Conservation (phyloP, 345 rosid genomes). For the Cardamine occulta region DNA sequence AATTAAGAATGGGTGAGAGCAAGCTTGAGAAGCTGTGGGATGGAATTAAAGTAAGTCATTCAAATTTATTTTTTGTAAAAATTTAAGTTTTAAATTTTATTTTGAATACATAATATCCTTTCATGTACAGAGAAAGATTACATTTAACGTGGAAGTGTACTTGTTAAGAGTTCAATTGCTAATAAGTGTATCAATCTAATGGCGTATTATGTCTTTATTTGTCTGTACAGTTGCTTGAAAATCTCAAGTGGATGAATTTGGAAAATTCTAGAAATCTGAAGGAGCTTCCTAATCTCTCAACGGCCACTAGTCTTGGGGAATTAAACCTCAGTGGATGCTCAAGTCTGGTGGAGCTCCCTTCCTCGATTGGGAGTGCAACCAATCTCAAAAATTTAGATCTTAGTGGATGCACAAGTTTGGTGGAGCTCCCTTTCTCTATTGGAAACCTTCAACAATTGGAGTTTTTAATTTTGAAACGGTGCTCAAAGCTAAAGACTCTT, state of each 20-base stretch:
- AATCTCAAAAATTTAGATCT: background rate
- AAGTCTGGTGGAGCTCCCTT: background rate
- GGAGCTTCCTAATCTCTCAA: background rate
- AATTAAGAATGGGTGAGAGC: background rate
- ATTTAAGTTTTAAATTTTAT: background rate
- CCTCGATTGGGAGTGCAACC: background rate
- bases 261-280: background rate
- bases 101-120: background rate
- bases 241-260: background rate
- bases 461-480: fast-evolving
- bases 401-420: background rate
- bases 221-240: background rate
- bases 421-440: background rate
- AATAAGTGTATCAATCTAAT: background rate
- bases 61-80: background rate
- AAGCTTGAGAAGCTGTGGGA: conserved; percentile 34
- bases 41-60: background rate
- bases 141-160: background rate
- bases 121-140: too few species aligned
- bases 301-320: too few species aligned
- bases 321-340: background rate
- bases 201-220: background rate
- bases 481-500: background rate
- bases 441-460: background rate
- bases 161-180: background rate